These are phyloP conservation scores for Fusarium sp. DNA, from an alignment of 2,329 filamentous ascomycete genomes.

Conservation along the genomic window DNA sequence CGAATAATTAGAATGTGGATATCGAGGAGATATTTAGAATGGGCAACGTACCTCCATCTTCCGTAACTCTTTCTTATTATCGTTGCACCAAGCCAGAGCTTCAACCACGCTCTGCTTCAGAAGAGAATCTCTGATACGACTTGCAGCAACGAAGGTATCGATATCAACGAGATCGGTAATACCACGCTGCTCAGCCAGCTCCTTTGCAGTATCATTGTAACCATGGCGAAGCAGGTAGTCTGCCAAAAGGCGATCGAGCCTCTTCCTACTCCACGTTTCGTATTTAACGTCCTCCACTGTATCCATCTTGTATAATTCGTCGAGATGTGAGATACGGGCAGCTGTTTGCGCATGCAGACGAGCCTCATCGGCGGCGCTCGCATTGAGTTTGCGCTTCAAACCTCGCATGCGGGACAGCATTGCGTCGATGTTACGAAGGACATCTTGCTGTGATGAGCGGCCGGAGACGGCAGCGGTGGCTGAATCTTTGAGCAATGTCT, in stretches of 20 bases:
- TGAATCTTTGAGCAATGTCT: conserved; percentile 68
- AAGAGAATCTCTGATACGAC: conserved; percentile 78
- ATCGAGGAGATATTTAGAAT: background rate
- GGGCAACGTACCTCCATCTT: conserved; percentile 75
- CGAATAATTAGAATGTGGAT: background rate
- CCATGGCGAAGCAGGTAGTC: conserved; percentile 90
- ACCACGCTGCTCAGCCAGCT: conserved; percentile 76
- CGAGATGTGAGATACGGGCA: conserved; percentile 81
- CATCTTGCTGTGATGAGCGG: conserved; percentile 70
- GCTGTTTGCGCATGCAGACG: conserved; percentile 78
- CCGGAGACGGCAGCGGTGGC: conserved; percentile 74
- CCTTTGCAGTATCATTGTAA: conserved; percentile 79
- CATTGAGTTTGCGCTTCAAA: conserved; percentile 86
- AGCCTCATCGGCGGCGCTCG: conserved; percentile 81
- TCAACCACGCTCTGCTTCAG: conserved; percentile 76
- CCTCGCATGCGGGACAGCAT: conserved; percentile 88
- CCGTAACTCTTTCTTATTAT: conserved; percentile 91
- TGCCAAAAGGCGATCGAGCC: conserved; percentile 86
- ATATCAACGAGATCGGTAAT: conserved; percentile 88
- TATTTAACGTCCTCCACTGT: conserved; percentile 92
- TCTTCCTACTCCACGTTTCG: conserved; percentile 84
- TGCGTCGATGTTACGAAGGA: conserved; percentile 81
- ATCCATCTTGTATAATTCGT: conserved; percentile 81
- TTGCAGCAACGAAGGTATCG: conserved; percentile 85
- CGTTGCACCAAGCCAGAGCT: conserved; percentile 87